Percentiles rank a stretch among this genome's conserved stretches.
phyloP scores from a whole-genome alignment of 1,284 basidiomycete genomes.

The Trametes hirsuta region DNA sequence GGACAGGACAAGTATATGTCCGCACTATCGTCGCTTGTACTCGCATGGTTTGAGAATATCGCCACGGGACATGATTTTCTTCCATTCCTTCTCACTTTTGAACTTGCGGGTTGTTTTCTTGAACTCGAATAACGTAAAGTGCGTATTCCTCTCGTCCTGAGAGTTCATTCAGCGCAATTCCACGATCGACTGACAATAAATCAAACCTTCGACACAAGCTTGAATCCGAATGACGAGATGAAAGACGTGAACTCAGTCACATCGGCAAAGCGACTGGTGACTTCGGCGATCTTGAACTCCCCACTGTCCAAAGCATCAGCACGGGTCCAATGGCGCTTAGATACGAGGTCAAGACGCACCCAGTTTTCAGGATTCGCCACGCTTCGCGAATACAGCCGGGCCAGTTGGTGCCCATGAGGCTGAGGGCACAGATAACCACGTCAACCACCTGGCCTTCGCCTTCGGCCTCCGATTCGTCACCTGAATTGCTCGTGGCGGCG shows the following conservation, averaged over 20 bases:
- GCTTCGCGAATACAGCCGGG: slow-evolving; percentile 87
- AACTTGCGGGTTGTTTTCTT: slow-evolving; percentile 58
- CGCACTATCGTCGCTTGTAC: slow-evolving; percentile 84
- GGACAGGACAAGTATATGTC: too few species aligned
- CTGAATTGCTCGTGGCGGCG: slow-evolving; percentile 16
- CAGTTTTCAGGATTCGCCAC: slow-evolving; percentile 80
- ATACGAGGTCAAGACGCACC: slow-evolving; percentile 52
- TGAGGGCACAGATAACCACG: slow-evolving; percentile 91
- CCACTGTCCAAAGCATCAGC: slow-evolving; percentile 55
- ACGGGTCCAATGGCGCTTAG: background rate
- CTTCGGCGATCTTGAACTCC: slow-evolving; percentile 92
- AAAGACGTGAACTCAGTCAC: slow-evolving; percentile 78
- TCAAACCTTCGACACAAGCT: slow-evolving; percentile 71
- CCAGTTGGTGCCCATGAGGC: slow-evolving; percentile 99
- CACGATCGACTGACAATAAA: background rate
- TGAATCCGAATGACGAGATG: slow-evolving; percentile 81
- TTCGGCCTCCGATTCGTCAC: slow-evolving; percentile 4
- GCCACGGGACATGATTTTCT: slow-evolving; percentile 61
- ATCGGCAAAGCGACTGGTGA: slow-evolving; percentile 85
- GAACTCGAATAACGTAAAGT: slow-evolving; percentile 90
- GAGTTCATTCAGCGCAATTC: background rate
- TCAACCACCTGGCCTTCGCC: slow-evolving; percentile 83
- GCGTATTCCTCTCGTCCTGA: slow-evolving; percentile 82
- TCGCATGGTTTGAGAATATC: slow-evolving; percentile 88
- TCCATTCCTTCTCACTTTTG: slow-evolving; percentile 66